Base-by-base conservation (phyloP, 208 protist species). In the Naegleria fowleri region DNA sequence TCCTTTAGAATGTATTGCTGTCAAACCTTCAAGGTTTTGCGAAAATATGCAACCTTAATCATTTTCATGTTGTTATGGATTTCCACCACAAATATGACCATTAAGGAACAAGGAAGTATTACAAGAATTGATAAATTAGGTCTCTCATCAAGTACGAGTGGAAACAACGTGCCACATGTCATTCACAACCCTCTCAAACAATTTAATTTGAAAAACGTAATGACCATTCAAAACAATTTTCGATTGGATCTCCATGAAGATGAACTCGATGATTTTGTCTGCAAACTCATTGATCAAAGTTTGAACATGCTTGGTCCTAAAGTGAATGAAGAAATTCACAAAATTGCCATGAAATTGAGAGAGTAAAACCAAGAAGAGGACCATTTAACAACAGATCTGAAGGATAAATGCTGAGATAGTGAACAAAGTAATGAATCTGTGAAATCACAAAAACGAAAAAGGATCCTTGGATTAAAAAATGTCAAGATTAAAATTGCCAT, bases 61-160 rank as follows among this genome's bases (percentile, higher is more conserved):
- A 91, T 97, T 58, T 96, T 95, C 91, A 92, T 97, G 29, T 43
- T 94, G 19, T 79, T 91, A 19, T 91, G 96, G 15, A 97, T 97
- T 95, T 67, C 92, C 0, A 93, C 95, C 84, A 91, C 94, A 0
- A 95, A 40, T 15, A 84, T 84, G 76, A 33, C 16, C 33, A 29
- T 29, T 67, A 67, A 67, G 55, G 55, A 67, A 67, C 55, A 67
- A 67, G 55, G 19, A 67, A 67, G 19, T 29, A 67, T 67, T 67
- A 67, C 92, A 51, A 95, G 97, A 58, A 94, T 92, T 5, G 95
- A 95, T 39, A 95, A 96, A 25, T 75, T 90, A n/a, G 75, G 75
- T 29, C 59, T 93, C 22, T 4, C 11, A 85, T 1, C 7, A 9
- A 7, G 43, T 9, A 48, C 43, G n/a, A n/a, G n/a, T 48, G 43